Evolutionary conservation across 2,329 filamentous ascomycete genomes (phyloP).

Genomic region (Uncinocarpus reesii): DNA sequence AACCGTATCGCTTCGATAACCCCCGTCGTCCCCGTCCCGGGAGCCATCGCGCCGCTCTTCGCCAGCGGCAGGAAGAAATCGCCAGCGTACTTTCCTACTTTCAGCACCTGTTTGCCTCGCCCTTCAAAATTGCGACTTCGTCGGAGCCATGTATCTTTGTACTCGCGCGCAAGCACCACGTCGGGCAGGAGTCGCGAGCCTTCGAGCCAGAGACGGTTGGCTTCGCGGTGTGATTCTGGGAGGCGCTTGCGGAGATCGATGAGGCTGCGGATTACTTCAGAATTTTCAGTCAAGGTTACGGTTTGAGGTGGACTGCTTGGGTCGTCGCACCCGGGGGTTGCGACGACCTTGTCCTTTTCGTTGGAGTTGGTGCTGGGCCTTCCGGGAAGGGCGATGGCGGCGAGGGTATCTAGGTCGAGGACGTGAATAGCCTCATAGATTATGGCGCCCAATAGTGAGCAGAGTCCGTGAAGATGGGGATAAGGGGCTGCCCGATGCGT

Average conservation of each 20-base stretch:
- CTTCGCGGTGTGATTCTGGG: conserved; percentile 33
- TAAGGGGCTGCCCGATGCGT: conserved; percentile 30
- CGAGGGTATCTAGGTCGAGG: conserved; percentile 37
- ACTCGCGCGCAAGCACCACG: conserved; percentile 33
- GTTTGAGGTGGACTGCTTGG: conserved; percentile 20
- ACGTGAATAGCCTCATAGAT: conserved; percentile 39
- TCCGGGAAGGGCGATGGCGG: conserved; percentile 31
- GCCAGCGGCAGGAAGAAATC: conserved; percentile 37
- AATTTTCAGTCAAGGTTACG: conserved; percentile 30
- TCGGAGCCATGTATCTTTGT: conserved; percentile 38
- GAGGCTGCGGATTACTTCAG: conserved; percentile 31
- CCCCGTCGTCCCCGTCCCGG: conserved; percentile 26
- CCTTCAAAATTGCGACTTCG: conserved; percentile 31
- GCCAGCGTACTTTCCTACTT: conserved; percentile 28
- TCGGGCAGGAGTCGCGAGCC: conserved; percentile 34
- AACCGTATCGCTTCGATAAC: conserved; percentile 39
- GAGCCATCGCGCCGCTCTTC: background rate
- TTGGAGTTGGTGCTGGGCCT: conserved; percentile 31
- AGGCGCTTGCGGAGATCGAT: conserved; percentile 33
- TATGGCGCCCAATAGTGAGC: conserved; percentile 38
- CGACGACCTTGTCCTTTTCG: conserved; percentile 29
- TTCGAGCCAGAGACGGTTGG: conserved; percentile 37
- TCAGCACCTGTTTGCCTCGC: conserved; percentile 28
- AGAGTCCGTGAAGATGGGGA: conserved; percentile 36
- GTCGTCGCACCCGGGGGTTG: conserved; percentile 35